Percentiles rank a stretch among this genome's conserved stretches.
Conservation (phyloP, 108 stramenopile species). For the Aurantiochytrium sp. region DNA sequence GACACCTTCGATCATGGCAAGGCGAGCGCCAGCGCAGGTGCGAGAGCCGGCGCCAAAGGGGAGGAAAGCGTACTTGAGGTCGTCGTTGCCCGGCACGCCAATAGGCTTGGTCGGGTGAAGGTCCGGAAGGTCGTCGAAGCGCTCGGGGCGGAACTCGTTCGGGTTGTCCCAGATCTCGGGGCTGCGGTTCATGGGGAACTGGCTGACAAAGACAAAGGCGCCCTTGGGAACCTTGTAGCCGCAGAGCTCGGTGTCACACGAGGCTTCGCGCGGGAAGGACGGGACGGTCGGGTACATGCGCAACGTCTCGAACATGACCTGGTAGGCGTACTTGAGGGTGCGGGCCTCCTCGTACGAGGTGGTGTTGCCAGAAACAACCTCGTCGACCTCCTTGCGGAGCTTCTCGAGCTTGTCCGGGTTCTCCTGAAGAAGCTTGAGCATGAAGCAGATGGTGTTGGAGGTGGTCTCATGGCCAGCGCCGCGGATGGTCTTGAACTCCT, state of each 20-base stretch:
- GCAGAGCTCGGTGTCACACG: not conserved
- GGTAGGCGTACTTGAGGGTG: not conserved
- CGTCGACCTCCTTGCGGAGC: not conserved
- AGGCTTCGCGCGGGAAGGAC: not conserved
- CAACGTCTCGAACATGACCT: not conserved
- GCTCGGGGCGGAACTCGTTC: not conserved
- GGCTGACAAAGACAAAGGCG: not conserved
- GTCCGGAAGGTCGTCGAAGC: conserved; percentile 13
- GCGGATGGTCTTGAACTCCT: conserved; percentile 15
- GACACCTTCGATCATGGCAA: not conserved
- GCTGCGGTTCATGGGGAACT: not conserved
- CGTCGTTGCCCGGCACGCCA: not conserved
- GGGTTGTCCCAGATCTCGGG: not conserved
- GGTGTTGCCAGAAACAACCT: not conserved
- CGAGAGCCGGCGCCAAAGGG: not conserved
- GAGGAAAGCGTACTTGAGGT: conserved; percentile 7
- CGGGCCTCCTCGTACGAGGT: not conserved
- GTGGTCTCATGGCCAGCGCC: conserved; percentile 10
- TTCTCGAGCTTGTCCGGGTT: not conserved
- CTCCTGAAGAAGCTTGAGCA: conserved; percentile 2
- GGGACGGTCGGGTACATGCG: not conserved
- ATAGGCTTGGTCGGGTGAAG: conserved; percentile 11
- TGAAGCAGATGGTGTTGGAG: not conserved
- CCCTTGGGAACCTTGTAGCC: not conserved
- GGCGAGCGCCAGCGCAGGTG: not conserved